Evolutionary conservation across 495 filamentous ascomycete species (phyloP).

Genomic region (Penicillium lividum): DNA sequence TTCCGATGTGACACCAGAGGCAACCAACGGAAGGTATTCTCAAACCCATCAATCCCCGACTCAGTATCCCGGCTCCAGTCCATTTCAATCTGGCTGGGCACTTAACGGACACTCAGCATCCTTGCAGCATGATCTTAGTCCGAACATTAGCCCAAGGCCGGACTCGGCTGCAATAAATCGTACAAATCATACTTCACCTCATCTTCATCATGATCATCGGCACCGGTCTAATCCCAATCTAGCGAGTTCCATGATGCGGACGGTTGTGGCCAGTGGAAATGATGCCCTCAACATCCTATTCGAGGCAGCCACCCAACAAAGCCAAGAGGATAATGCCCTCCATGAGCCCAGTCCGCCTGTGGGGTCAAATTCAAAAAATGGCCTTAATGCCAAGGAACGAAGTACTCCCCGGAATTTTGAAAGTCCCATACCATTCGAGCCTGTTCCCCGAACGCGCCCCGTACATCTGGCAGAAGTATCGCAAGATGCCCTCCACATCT

Average conservation of each 20-base stretch:
- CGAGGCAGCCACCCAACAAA: constrained; percentile 49
- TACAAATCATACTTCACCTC: neutral
- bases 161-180: constrained; percentile 3
- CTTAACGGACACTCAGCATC: constrained; percentile 16
- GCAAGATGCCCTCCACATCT: constrained; percentile 42
- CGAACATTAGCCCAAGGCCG: constrained; percentile 16
- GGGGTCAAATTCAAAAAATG: constrained; percentile 12
- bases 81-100: constrained; percentile 22
- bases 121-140: constrained; percentile 16
- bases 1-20: constrained; percentile 7
- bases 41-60: constrained; percentile 12
- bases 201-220: constrained; percentile 21
- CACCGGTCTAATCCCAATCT: constrained; percentile 37
- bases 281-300: constrained; percentile 57
- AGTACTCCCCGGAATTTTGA: constrained; percentile 20
- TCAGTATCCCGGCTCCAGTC: constrained; percentile 16
- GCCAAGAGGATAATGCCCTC: constrained; percentile 25
- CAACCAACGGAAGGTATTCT: constrained; percentile 5
- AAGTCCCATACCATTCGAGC: constrained; percentile 24
- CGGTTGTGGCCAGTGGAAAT: constrained; percentile 51
- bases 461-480: constrained; percentile 34
- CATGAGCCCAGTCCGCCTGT: constrained; percentile 21
- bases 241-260: constrained; percentile 50
- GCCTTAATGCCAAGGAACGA: constrained; percentile 14
- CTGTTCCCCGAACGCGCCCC: constrained; percentile 24